These are phyloP conservation scores for Stagonosporopsis chrysanthemi DNA, from an alignment of 2,329 filamentous ascomycete species.

Conservation along the genomic window DNA sequence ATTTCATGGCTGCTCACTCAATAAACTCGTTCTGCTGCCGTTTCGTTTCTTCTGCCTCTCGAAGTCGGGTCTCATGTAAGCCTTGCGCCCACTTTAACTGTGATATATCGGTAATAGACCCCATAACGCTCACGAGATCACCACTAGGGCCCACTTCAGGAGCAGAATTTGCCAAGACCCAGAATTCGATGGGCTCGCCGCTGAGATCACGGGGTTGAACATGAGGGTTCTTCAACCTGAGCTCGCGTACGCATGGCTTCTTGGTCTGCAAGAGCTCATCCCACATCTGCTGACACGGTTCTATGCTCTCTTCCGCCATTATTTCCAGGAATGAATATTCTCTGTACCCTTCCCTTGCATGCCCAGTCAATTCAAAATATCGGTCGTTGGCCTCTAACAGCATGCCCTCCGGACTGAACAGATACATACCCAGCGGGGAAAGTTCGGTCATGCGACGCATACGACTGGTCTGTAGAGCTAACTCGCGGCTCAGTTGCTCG, in stretches of 20 bases:
- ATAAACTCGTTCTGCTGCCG: constrained; percentile 48
- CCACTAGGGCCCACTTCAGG: constrained; percentile 38
- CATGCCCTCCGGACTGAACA: constrained; percentile 50
- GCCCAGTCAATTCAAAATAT: constrained; percentile 59
- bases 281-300: constrained; percentile 51
- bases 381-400: constrained; percentile 55
- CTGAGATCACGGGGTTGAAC: constrained; percentile 44
- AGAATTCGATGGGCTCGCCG: constrained; percentile 54
- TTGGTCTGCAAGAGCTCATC: constrained; percentile 45
- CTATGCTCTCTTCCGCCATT: constrained; percentile 48
- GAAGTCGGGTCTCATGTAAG: constrained; percentile 34
- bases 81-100: constrained; percentile 49
- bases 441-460: constrained; percentile 47
- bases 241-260: constrained; percentile 51
- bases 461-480: constrained; percentile 41
- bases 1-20: constrained; percentile 19
- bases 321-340: constrained; percentile 55
- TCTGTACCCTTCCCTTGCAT: constrained; percentile 47
- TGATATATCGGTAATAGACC: constrained; percentile 44
- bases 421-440: constrained; percentile 44
- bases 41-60: constrained; percentile 44
- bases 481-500: constrained; percentile 37
- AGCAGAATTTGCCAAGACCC: constrained; percentile 51
- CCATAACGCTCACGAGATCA: constrained; percentile 40
- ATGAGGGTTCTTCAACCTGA: constrained; percentile 51